Evolutionary conservation across 441 rosid species (phyloP).

Genomic region (Croton laevigatus): DNA sequence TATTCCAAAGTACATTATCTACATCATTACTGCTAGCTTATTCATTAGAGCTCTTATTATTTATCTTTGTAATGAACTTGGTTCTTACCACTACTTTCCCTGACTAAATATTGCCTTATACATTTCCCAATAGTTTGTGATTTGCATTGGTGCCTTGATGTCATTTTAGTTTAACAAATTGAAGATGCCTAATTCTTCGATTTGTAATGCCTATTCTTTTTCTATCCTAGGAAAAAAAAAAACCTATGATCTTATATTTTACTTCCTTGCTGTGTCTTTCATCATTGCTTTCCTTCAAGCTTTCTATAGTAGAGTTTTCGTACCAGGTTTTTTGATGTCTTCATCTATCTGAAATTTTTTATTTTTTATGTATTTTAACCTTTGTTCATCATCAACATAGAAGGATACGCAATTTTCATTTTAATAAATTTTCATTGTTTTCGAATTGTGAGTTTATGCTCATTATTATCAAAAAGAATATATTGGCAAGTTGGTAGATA

Average conservation of each 20-base stretch:
- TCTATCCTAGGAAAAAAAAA: not conserved
- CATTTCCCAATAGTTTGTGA: not conserved
- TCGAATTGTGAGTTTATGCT: not conserved
- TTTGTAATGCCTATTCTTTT: not conserved
- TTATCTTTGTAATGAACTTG: not conserved
- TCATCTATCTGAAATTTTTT: too few species aligned
- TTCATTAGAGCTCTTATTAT: not conserved
- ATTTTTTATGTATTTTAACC: not conserved
- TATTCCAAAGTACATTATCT: not conserved
- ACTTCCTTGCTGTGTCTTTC: too few species aligned
- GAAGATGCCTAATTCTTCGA: not conserved
- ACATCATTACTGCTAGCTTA: not conserved
- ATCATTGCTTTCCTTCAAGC: too few species aligned
- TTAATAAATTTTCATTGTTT: not conserved
- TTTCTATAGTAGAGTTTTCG: not conserved
- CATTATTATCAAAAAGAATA: not conserved
- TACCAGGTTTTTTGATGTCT: not conserved
- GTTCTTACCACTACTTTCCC: not conserved
- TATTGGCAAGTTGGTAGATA: not conserved
- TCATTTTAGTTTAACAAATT: not conserved
- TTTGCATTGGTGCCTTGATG: not conserved
- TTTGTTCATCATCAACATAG: not conserved
- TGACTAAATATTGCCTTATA: not conserved
- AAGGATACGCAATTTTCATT: not conserved
- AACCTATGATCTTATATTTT: too few species aligned